Evolutionary conservation across 108 stramenopile species (phyloP).

Genomic region (Schizochytrium sp.): DNA sequence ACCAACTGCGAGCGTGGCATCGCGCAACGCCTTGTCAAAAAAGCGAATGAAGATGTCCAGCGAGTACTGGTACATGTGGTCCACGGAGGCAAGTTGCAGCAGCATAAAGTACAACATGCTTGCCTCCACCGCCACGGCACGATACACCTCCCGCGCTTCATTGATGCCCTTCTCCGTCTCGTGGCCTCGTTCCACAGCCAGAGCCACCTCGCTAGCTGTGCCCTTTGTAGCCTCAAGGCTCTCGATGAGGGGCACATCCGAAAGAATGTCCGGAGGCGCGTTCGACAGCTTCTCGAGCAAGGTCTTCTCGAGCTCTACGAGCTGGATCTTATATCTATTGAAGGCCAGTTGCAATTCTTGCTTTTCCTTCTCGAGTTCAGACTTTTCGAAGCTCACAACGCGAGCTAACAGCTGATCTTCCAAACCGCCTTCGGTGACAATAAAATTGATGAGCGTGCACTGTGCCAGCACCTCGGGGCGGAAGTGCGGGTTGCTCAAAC

Average conservation of each 20-base stretch:
- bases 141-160: conserved; percentile 43
- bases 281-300: conserved; percentile 49
- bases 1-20: neutral
- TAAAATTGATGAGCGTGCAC: conserved; percentile 48
- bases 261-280: conserved; percentile 52
- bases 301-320: conserved; percentile 53
- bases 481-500: conserved; percentile 53
- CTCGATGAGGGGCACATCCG: conserved; percentile 51
- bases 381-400: conserved; percentile 29
- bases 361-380: conserved; percentile 31
- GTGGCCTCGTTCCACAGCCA: conserved; percentile 11
- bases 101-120: conserved; percentile 41
- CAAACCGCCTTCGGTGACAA: conserved; percentile 38
- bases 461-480: conserved; percentile 51
- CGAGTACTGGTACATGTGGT: conserved; percentile 45
- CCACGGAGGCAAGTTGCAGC: conserved; percentile 25
- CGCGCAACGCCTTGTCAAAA: conserved; percentile 29
- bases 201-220: conserved; percentile 39
- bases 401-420: conserved; percentile 46
- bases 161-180: conserved; percentile 22
- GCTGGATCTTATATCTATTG: conserved; percentile 43
- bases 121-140: conserved; percentile 35
- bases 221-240: conserved; percentile 51
- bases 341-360: conserved; percentile 31
- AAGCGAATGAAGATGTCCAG: conserved; percentile 32